phyloP scores from a whole-genome alignment of 108 stramenopile species.

The Nitzschia palea region DNA sequence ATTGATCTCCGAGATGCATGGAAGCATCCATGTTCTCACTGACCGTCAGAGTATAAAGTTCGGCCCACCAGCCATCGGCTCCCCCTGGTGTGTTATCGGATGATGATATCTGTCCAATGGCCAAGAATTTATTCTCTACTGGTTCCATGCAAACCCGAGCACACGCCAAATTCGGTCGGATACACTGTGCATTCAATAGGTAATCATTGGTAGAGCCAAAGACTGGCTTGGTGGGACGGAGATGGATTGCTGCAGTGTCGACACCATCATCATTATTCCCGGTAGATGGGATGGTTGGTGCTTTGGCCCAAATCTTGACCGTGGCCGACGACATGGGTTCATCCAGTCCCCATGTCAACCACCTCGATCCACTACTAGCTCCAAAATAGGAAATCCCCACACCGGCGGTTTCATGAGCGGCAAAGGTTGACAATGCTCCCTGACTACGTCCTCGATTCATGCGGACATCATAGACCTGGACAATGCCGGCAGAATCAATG shows the following conservation, averaged over 20 bases:
- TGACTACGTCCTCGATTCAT: conserved; percentile 25
- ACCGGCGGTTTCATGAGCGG: conserved; percentile 49
- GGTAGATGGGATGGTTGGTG: not conserved
- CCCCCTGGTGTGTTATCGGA: not conserved
- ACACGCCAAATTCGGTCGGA: conserved; percentile 39
- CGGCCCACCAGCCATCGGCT: conserved; percentile 50
- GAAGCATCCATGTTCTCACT: not conserved
- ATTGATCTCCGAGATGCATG: not conserved
- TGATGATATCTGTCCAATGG: conserved; percentile 21
- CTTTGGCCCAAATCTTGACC: conserved; percentile 63
- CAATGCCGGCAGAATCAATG: conserved; percentile 59
- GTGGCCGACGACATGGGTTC: conserved; percentile 32
- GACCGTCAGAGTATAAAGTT: conserved; percentile 43
- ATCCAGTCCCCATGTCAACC: conserved; percentile 82
- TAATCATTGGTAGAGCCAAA: conserved; percentile 17
- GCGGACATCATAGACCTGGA: conserved; percentile 68
- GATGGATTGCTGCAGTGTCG: not conserved
- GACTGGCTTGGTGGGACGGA: conserved; percentile 21
- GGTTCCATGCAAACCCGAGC: conserved; percentile 48
- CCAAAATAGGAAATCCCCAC: conserved; percentile 57
- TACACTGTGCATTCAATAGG: conserved; percentile 31
- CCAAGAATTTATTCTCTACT: conserved; percentile 30
- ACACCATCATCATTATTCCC: conserved; percentile 1
- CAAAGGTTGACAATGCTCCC: conserved; percentile 32
- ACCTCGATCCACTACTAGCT: conserved; percentile 6